A percentile compares a stretch with the other conserved stretches of the same genome.
phyloP scores from a whole-genome alignment of 2,329 filamentous ascomycete species.

The Stagonosporopsis chrysanthemi region DNA sequence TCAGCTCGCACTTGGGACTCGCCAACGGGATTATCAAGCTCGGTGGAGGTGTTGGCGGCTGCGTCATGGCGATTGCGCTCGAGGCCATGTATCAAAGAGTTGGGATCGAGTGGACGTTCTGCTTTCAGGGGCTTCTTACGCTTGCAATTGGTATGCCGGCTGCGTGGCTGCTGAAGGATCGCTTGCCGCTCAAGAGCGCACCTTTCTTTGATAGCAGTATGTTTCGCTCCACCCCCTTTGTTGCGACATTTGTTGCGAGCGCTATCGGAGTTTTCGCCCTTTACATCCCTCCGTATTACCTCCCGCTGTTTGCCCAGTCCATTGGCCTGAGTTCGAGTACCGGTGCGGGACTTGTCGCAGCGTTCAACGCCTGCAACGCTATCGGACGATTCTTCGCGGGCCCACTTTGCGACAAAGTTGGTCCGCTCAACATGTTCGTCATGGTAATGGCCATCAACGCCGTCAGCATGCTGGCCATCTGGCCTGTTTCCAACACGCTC shows the following conservation, averaged over 20 bases:
- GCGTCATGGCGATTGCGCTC: constrained; percentile 33
- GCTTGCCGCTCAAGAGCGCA: constrained; percentile 26
- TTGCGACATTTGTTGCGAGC: constrained; percentile 31
- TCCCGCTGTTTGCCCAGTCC: constrained; percentile 37
- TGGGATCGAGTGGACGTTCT: constrained; percentile 39
- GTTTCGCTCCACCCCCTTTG: constrained; percentile 32
- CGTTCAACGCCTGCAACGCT: constrained; percentile 38
- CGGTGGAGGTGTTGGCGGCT: constrained; percentile 38
- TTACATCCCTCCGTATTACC: constrained; percentile 38
- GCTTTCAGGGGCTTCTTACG: constrained; percentile 33
- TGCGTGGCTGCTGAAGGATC: constrained; percentile 35
- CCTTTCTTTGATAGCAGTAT: constrained; percentile 35
- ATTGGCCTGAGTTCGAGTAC: constrained; percentile 32
- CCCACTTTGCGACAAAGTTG: constrained; percentile 39
- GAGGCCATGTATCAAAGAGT: constrained; percentile 35
- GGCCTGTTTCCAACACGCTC: constrained; percentile 35
- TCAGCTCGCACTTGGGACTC: constrained; percentile 34
- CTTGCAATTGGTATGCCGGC: constrained; percentile 35
- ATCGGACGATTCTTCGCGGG: constrained; percentile 36
- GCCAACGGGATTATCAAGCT: constrained; percentile 42
- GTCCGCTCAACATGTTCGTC: constrained; percentile 42
- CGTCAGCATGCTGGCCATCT: constrained; percentile 40
- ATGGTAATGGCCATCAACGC: constrained; percentile 36
- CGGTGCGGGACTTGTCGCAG: constrained; percentile 34
- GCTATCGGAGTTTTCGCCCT: constrained; percentile 37